Base-by-base conservation (phyloP, 495 filamentous ascomycete genomes). In the Podospora didyma region DNA sequence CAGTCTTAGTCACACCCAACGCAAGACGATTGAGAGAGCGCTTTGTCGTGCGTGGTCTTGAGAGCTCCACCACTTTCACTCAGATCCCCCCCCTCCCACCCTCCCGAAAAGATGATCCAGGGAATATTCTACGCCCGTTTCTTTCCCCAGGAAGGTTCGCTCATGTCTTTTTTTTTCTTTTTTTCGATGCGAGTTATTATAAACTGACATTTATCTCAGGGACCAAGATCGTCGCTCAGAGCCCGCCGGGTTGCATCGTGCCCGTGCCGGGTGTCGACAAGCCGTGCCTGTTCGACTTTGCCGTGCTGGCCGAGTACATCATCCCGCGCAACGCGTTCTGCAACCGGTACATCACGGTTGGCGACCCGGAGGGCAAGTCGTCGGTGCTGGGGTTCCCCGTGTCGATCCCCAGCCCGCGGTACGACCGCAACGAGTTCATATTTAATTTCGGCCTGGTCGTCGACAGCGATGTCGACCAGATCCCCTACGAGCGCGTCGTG, bases 81-180 rank as follows among this genome's bases (percentile, higher is more conserved):
- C n/a, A n/a, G n/a, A n/a, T n/a, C n/a, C n/a, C n/a, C n/a, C n/a
- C n/a, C n/a, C n/a, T n/a, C n/a, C n/a, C n/a, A n/a, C n/a, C n/a
- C n/a, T n/a, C n/a, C n/a, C n/a, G n/a, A n/a, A 50, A 62, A 54
- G 50, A 90, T 89, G 90, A 96, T 97, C 72, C 89, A 92, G 63
- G 89, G 90, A 56, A 96, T 97, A 56, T 98, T 97, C 77, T 97
- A 92, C 72, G 89, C 89, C 58, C 86, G 88, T 56, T 98, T 98
- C 75, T 89, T 97, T 63, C 87, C 89, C 12, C 80, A 89, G 61
- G 86, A 96, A 82, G 92, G 92, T 91, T 75, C 60, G 14, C 4
- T 5, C 23, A 11, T 39, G 31, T 22, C 21, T 39, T 49, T 49
- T 47, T 47, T 1, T 23, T 21, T 39, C 2, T 10, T 49, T 44